Percentiles rank a stretch among this genome's conserved stretches.
These are phyloP conservation scores for Pulveroboletus sp. DNA, from an alignment of 768 basidiomycete genomes.

Conservation along the genomic window DNA sequence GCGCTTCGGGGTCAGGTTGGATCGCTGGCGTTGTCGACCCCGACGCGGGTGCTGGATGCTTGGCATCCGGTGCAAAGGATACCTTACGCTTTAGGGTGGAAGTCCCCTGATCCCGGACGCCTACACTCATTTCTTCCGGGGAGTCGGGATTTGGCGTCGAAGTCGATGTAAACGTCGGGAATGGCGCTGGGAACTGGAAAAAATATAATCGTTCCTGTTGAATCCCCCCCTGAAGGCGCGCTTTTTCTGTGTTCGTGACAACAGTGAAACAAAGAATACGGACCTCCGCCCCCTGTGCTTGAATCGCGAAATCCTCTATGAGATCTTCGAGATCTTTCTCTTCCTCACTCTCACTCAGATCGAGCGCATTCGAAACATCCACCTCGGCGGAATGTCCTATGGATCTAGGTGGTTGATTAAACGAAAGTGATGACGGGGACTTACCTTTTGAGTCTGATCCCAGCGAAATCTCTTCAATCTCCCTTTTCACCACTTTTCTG, in stretches of 20 bases:
- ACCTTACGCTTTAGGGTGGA: conserved; percentile 42
- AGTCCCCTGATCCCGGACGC: conserved; percentile 25
- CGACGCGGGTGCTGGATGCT: conserved; percentile 37
- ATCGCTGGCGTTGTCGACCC: conserved; percentile 20
- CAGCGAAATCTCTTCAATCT: conserved; percentile 41
- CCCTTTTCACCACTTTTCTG: conserved; percentile 36
- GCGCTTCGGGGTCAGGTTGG: conserved; percentile 17
- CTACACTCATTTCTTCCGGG: conserved; percentile 34
- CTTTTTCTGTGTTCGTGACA: background rate
- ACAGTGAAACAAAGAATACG: background rate
- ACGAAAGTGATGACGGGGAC: conserved; percentile 3
- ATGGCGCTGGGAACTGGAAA: conserved; percentile 86
- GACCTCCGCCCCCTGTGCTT: conserved; percentile 40
- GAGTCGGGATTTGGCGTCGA: conserved; percentile 26
- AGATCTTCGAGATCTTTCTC: conserved; percentile 80
- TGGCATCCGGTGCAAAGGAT: conserved; percentile 61
- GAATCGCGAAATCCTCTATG: conserved; percentile 60
- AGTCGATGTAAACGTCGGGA: conserved; percentile 63
- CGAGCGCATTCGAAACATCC: conserved; percentile 55
- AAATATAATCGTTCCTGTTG: conserved; percentile 73
- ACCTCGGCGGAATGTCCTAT: conserved; percentile 21
- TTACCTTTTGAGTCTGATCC: conserved; percentile 32
- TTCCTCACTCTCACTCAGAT: conserved; percentile 73
- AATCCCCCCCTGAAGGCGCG: conserved; percentile 40
- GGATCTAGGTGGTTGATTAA: background rate